Evolutionary conservation across 148 eudicot genomes (phyloP).

Genomic region (Pouteria glomerata): DNA sequence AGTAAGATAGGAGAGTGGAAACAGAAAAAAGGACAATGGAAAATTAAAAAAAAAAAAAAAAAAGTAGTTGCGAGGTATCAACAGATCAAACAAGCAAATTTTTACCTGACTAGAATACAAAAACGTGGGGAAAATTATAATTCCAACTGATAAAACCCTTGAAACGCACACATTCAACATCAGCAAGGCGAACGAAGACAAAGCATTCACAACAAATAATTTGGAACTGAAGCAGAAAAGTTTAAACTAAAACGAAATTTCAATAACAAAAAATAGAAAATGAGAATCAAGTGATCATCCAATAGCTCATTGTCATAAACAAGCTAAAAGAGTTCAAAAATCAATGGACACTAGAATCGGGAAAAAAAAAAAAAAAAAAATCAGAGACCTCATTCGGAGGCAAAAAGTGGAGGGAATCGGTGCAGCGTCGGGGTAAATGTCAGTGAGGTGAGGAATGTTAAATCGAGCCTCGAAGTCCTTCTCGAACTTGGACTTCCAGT

Average conservation of each 20-base stretch:
- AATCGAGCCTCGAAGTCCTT: conserved; percentile 64
- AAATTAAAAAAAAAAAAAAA: background rate
- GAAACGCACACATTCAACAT: background rate
- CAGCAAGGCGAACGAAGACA: background rate
- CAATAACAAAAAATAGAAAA: background rate
- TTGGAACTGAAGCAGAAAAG: background rate
- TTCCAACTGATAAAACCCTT: background rate
- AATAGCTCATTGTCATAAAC: background rate
- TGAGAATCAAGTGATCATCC: background rate
- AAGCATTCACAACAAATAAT: background rate
- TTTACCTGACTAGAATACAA: background rate
- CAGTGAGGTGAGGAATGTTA: conserved; percentile 74
- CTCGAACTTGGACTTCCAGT: conserved; percentile 70
- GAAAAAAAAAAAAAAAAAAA: too few relatives aligned
- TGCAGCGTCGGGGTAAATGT: conserved; percentile 46
- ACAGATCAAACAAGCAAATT: background rate
- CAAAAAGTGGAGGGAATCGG: conserved; percentile 92
- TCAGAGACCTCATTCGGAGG: conserved; percentile 70
- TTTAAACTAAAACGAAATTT: background rate
- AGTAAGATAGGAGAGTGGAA: too few relatives aligned
- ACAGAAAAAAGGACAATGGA: too few relatives aligned
- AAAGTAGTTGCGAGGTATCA: background rate
- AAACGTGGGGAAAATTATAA: background rate
- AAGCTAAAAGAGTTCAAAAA: background rate
- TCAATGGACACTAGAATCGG: background rate